Evolutionary conservation across 352 stramenopile species (phyloP).

Genomic region (Blastocystis sp.): DNA sequence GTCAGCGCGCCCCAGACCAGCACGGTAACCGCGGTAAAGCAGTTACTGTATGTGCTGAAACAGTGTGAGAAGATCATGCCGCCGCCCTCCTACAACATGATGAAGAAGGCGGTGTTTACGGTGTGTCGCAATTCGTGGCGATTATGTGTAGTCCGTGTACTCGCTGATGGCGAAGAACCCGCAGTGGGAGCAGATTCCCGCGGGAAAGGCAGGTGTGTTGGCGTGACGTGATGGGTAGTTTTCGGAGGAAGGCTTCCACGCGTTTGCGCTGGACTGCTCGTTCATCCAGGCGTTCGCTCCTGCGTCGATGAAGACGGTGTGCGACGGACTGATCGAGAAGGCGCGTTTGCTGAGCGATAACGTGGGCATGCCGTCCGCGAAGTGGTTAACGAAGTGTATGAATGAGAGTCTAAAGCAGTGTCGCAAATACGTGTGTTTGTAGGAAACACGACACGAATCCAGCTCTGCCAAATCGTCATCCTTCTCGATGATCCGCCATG

Average conservation of each 20-base stretch:
- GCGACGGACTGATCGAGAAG: slow-evolving; percentile 15
- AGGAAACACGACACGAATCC: background rate
- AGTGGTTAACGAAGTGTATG: slow-evolving; percentile 67
- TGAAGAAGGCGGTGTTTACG: slow-evolving; percentile 67
- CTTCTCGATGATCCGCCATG: background rate
- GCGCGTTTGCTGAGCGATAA: slow-evolving; percentile 9
- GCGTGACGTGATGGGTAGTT: slow-evolving; percentile 26
- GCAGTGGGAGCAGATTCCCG: background rate
- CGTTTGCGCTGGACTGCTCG: background rate
- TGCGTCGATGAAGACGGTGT: background rate
- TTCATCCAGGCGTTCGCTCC: slow-evolving; percentile 63
- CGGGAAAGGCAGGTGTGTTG: background rate
- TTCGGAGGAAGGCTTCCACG: slow-evolving; percentile 23
- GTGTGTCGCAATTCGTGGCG: background rate
- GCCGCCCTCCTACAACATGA: slow-evolving; percentile 56
- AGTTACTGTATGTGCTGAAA: slow-evolving; percentile 48
- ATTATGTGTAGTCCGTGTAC: slow-evolving; percentile 25
- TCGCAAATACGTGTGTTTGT: slow-evolving; percentile 35
- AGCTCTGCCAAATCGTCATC: background rate
- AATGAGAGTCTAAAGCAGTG: slow-evolving; percentile 59
- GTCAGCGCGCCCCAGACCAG: slow-evolving; percentile 1
- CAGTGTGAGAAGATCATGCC: slow-evolving; percentile 65
- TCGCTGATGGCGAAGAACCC: slow-evolving; percentile 19
- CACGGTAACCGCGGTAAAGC: slow-evolving; percentile 28
- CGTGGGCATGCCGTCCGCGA: slow-evolving; percentile 6